Conservation (phyloP, 305 asterid species). For the Solanum hybrid region DNA sequence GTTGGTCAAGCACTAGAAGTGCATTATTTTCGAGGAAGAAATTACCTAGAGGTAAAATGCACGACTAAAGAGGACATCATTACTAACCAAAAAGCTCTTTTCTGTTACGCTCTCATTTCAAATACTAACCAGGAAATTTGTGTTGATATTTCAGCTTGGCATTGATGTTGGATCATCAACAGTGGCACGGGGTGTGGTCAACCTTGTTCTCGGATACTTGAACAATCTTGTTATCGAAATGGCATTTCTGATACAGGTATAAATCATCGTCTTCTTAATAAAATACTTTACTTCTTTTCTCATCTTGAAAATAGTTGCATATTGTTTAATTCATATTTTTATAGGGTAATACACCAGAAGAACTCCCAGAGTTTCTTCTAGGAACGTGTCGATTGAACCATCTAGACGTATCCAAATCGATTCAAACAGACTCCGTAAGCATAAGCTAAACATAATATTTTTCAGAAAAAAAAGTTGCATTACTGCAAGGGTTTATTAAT, state of each 20-base stretch:
- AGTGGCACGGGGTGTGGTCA: slow-evolving; percentile 61
- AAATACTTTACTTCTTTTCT: not conserved
- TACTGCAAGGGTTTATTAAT: not conserved
- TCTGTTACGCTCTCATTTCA: not conserved
- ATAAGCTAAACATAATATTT: not conserved
- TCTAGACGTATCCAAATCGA: slow-evolving; percentile 28
- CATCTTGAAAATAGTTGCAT: not conserved
- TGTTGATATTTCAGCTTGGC: slow-evolving; percentile 33
- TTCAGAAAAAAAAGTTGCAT: not conserved
- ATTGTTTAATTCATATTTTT: not conserved
- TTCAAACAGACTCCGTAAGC: slow-evolving; percentile 19
- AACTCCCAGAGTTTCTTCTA: slow-evolving; percentile 36
- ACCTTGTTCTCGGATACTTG: slow-evolving; percentile 55
- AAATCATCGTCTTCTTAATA: not conserved
- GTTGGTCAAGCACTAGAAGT: slow-evolving; percentile 66
- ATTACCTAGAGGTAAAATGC: slow-evolving; percentile 63
- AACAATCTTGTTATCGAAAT: slow-evolving; percentile 62
- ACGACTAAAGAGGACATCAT: not conserved
- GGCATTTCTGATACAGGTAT: slow-evolving; percentile 72
- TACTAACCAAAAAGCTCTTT: not conserved
- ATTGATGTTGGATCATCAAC: slow-evolving; percentile 66
- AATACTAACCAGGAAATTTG: not conserved
- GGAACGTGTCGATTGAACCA: slow-evolving; percentile 39
- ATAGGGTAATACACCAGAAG: slow-evolving; percentile 33
- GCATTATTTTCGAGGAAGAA: slow-evolving; percentile 45